Evolutionary conservation across 129 eudicot species (phyloP), one percentile per base, ranked within the genome.

Genomic region (Flaveria linearis): DNA sequence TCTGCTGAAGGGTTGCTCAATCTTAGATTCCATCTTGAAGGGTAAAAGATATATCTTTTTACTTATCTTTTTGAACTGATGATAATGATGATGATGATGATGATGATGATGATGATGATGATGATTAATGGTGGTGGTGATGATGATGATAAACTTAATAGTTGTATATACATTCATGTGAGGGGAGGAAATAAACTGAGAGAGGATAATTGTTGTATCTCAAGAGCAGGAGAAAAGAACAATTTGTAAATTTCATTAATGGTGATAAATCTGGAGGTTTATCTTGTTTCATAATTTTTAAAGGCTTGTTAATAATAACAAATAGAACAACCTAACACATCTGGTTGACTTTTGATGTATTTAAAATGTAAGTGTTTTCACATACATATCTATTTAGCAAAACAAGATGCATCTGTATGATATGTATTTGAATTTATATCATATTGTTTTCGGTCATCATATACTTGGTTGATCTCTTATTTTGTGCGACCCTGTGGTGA

Each of bases 1-100:
- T 93, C 98, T 26, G 98, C 98, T 2, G 98, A 93, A 80, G 92
- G 91, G 72, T 81, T 93, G 82, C 87, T 85, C 42, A 93, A 81
- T 73, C 88, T 93, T 51, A 85, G 76, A 45, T 78, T 74, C 76
- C 92, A 88, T 80, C 89, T 92, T 74, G 83, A 85, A 66, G 90
- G 85, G 20, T 92, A 81, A 77, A 49, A 16, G 45, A 18, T 23
- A 4, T 63, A 6, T 33, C 12, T 41, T 47, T n/a, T 71, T 45
- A 46, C 13, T 36, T 61, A 49, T 33, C 47, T 72, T 51, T 69
- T 70, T 56, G 50, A 51, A 71, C 18, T 41, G 26, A 26, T 6
- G 51, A n/a, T 26, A 3, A 26, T 26, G 30, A 28, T 52, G 23
- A 4, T 46, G 63, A 50, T 75, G 60, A 36, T 36, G 41, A 36